These are phyloP conservation scores for Colletotrichum godetiae DNA, from an alignment of 2,329 filamentous ascomycete species.

Conservation along the genomic window DNA sequence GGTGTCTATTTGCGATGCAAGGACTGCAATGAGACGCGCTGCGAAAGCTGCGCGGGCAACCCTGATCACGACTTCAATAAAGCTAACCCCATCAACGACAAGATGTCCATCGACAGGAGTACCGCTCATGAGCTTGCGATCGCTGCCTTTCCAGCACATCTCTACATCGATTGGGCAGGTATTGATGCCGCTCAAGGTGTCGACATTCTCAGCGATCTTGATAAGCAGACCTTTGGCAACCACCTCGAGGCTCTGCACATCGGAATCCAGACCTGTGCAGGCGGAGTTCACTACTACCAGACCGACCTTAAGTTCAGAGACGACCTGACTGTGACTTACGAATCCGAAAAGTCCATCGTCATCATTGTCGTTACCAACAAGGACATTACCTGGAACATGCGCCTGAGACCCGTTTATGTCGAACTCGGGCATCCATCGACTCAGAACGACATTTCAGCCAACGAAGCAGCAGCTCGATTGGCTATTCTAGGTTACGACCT, in stretches of 20 bases:
- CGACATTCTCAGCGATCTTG: background rate
- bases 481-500: conserved; percentile 13
- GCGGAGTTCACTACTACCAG: conserved; percentile 11
- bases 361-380: conserved; percentile 17
- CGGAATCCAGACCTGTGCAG: conserved; percentile 5
- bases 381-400: conserved; percentile 34
- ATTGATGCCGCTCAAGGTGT: background rate
- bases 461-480: background rate
- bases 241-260: conserved; percentile 3
- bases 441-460: background rate
- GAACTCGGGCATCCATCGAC: background rate
- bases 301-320: conserved; percentile 23
- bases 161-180: background rate
- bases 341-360: conserved; percentile 20
- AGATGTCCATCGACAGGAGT: background rate
- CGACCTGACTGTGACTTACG: conserved; percentile 30
- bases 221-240: background rate
- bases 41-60: conserved; percentile 51
- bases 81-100: conserved; percentile 10
- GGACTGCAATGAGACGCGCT: conserved; percentile 49
- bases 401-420: conserved; percentile 11
- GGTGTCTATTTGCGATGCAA: conserved; percentile 42
- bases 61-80: conserved; percentile 46
- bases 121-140: background rate
- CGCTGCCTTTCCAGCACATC: conserved; percentile 5